phyloP scores from a whole-genome alignment of 192 early-diverging fungal species.

The Endogone sp. region DNA sequence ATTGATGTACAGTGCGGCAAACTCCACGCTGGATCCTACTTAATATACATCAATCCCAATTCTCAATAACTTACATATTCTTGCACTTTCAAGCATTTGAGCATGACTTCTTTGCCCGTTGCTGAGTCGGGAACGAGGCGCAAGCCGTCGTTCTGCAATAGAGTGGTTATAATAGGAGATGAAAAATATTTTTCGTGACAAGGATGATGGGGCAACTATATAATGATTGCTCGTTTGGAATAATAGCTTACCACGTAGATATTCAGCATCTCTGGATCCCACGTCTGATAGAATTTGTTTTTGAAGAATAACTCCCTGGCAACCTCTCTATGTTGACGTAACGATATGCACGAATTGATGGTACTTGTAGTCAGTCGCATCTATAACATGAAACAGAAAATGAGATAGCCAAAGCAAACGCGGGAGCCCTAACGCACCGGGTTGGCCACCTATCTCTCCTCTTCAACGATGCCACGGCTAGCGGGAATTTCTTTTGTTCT shows the following conservation, averaged over 20 bases:
- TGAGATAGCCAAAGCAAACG: background rate
- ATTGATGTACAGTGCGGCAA: too few relatives aligned
- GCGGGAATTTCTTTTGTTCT: background rate
- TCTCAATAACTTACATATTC: background rate
- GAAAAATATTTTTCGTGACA: background rate
- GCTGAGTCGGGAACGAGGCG: too few relatives aligned
- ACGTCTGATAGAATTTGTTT: constrained; percentile 33
- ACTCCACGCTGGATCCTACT: too few relatives aligned
- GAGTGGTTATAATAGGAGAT: background rate
- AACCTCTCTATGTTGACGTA: constrained; percentile 15
- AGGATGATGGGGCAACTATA: background rate
- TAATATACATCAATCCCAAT: too few relatives aligned
- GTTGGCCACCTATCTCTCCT: constrained; percentile 42
- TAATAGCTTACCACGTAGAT: constrained; percentile 53
- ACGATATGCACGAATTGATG: background rate
- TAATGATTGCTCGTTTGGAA: too few relatives aligned
- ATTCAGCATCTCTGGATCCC: constrained; percentile 47
- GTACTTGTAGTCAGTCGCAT: background rate
- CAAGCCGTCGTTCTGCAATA: background rate
- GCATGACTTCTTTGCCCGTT: too few relatives aligned
- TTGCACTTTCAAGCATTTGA: too few relatives aligned
- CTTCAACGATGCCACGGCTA: constrained; percentile 19
- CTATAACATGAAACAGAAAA: background rate
- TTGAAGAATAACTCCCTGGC: constrained; percentile 15
- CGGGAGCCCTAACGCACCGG: constrained; percentile 23